Evolutionary conservation across 352 stramenopile species (phyloP).

Genomic region (Phytopythium chamaehyphon): DNA sequence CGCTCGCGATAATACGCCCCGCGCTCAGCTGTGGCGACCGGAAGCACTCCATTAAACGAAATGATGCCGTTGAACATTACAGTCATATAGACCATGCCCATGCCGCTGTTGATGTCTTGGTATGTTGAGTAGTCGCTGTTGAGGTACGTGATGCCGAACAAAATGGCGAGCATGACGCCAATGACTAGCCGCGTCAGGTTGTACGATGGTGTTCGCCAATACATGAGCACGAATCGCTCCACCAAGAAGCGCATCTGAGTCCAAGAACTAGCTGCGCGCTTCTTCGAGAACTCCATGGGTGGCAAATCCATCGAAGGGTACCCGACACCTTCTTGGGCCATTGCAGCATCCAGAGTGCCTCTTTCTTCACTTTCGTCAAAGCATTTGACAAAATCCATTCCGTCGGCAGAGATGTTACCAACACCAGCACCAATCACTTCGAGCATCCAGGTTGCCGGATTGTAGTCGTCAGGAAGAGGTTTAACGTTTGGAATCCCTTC

Average conservation of each 20-base stretch:
- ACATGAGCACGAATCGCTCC: slow-evolving; percentile 51
- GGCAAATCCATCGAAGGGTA: slow-evolving; percentile 21
- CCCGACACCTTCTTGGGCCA: slow-evolving; percentile 31
- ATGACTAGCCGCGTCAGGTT: slow-evolving; percentile 51
- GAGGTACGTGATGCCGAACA: slow-evolving; percentile 53
- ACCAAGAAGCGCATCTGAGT: slow-evolving; percentile 32
- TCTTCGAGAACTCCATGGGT: slow-evolving; percentile 29
- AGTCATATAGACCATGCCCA: slow-evolving; percentile 64
- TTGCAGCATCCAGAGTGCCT: slow-evolving; percentile 1
- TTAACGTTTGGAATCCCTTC: slow-evolving; percentile 17
- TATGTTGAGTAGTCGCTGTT: slow-evolving; percentile 14
- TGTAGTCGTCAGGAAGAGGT: slow-evolving; percentile 26
- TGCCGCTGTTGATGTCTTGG: slow-evolving; percentile 13
- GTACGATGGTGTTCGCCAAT: slow-evolving; percentile 52
- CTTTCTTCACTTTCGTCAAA: slow-evolving; percentile 13
- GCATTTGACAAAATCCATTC: slow-evolving; percentile 31
- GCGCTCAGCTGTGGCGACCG: slow-evolving; percentile 76
- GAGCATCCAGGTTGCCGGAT: slow-evolving; percentile 52
- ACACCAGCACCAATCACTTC: slow-evolving; percentile 25
- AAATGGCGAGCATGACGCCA: slow-evolving; percentile 37
- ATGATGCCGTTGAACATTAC: slow-evolving; percentile 67
- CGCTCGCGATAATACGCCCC: slow-evolving; percentile 89
- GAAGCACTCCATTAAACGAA: slow-evolving; percentile 66
- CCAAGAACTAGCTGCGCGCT: slow-evolving; percentile 25
- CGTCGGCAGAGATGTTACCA: slow-evolving; percentile 11